A percentile compares a stretch with the other conserved stretches of the same genome.
phyloP scores from a whole-genome alignment of 768 basidiomycete species.

The Boletellus ananiceps region DNA sequence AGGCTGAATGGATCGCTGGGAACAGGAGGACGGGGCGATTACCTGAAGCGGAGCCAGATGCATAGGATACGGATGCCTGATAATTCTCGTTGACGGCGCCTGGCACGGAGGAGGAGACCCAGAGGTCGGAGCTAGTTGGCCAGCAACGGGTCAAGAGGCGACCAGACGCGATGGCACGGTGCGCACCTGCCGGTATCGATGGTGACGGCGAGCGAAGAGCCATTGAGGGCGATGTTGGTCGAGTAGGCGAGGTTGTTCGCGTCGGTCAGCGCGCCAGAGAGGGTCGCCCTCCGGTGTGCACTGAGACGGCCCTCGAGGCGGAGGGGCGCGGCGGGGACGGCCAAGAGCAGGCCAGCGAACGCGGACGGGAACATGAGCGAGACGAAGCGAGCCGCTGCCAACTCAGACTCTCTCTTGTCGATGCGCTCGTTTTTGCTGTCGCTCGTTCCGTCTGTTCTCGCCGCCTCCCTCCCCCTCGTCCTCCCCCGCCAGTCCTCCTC shows the following conservation, averaged over 20 bases:
- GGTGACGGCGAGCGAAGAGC: conserved; percentile 28
- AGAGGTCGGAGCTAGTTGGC: conserved; percentile 55
- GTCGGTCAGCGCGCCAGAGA: conserved; percentile 26
- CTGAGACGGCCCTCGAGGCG: conserved; percentile 14
- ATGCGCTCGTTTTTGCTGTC: conserved; percentile 4
- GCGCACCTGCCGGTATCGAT: conserved; percentile 46
- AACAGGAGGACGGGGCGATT: neutral
- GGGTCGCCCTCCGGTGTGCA: neutral
- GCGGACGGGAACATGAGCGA: too few relatives aligned
- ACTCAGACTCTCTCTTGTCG: neutral
- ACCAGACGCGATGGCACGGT: neutral
- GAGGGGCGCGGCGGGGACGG: neutral
- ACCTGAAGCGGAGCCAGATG: conserved; percentile 51
- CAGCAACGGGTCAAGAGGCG: conserved; percentile 9
- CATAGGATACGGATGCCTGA: conserved; percentile 45
- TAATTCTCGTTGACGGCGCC: conserved; percentile 36
- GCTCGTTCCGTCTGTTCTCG: conserved; percentile 18
- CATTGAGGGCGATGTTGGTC: conserved; percentile 40
- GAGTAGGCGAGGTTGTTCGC: conserved; percentile 33
- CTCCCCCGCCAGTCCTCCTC: conserved; percentile 21
- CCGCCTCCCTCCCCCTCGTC: conserved; percentile 31
- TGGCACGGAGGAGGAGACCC: conserved; percentile 46
- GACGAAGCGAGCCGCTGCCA: too few relatives aligned
- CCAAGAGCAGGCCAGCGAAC: conserved; percentile 5
- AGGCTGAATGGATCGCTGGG: neutral